These are phyloP conservation scores for Allium fistulosum DNA, from an alignment of 106 monocot genomes.

Conservation along the genomic window DNA sequence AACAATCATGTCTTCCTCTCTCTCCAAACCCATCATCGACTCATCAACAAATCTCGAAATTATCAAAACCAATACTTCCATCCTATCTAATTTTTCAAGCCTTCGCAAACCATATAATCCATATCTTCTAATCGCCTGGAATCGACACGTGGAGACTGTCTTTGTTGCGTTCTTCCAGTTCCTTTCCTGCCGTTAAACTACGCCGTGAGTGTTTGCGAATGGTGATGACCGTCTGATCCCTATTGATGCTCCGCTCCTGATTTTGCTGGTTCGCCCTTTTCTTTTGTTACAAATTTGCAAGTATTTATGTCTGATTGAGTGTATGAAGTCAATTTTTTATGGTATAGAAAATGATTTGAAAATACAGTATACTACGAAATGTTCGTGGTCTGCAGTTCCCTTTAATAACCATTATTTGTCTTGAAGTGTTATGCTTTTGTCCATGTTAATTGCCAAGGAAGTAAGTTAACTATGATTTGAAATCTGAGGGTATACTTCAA, in stretches of 20 bases:
- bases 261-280: constrained; percentile 56
- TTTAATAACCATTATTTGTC: no score
- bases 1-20: constrained; percentile 9
- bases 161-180: constrained; percentile 79
- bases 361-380: no score
- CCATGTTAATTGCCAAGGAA: no score
- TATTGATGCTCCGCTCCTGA: constrained; percentile 50
- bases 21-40: not conserved
- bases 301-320: not conserved
- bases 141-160: constrained; percentile 85
- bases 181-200: constrained; percentile 55
- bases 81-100: constrained; percentile 48
- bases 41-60: constrained; percentile 38
- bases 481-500: no score
- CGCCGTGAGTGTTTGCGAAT: constrained; percentile 67
- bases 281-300: not conserved
- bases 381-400: no score
- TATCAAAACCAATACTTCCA: constrained; percentile 30
- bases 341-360: no score
- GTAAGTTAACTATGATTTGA: no score
- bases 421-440: no score
- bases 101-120: constrained; percentile 50
- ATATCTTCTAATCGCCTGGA: constrained; percentile 69
- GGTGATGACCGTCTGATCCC: constrained; percentile 59
- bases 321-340: no score